A percentile compares a stretch with the other conserved stretches of the same genome.
Evolutionary conservation across 495 filamentous ascomycete genomes (phyloP).

Genomic region (Pyronema omphalodes): DNA sequence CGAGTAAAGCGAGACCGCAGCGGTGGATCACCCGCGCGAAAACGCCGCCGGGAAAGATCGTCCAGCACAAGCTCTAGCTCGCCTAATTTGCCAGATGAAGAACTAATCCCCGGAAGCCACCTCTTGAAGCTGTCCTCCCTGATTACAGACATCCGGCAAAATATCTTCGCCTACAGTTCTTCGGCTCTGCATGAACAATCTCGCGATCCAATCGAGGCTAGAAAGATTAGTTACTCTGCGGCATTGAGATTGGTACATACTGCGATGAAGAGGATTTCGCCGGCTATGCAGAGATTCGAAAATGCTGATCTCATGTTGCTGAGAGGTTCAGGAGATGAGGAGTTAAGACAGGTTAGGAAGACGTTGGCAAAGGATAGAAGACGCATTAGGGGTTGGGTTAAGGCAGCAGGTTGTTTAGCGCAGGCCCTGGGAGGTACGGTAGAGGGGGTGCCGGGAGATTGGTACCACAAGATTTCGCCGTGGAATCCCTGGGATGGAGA

Average conservation of each 20-base stretch:
- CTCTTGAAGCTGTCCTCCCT: conserved; percentile 11
- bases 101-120: conserved; percentile 6
- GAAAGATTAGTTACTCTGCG: conserved; percentile 12
- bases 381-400: conserved; percentile 44
- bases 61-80: background rate
- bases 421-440: conserved; percentile 33
- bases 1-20: too few species aligned
- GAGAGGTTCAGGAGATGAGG: too few species aligned
- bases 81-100: too few species aligned
- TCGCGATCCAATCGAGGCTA: conserved; percentile 6
- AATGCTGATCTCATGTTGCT: too few species aligned
- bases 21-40: too few species aligned
- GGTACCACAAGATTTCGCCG: conserved; percentile 3
- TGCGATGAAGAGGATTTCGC: conserved; percentile 9
- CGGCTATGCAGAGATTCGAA: too few species aligned
- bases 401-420: conserved; percentile 45
- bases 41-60: background rate
- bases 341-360: background rate
- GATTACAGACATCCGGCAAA: conserved; percentile 38
- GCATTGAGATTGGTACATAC: conserved; percentile 7
- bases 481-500: background rate
- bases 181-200: background rate
- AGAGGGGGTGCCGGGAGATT: conserved; percentile 3
- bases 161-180: conserved; percentile 32
- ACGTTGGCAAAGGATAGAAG: conserved; percentile 40